Percentiles rank a stretch among this genome's conserved stretches.
Evolutionary conservation across 805 yeast species (phyloP).

Genomic region (Danielia reshetovae): DNA sequence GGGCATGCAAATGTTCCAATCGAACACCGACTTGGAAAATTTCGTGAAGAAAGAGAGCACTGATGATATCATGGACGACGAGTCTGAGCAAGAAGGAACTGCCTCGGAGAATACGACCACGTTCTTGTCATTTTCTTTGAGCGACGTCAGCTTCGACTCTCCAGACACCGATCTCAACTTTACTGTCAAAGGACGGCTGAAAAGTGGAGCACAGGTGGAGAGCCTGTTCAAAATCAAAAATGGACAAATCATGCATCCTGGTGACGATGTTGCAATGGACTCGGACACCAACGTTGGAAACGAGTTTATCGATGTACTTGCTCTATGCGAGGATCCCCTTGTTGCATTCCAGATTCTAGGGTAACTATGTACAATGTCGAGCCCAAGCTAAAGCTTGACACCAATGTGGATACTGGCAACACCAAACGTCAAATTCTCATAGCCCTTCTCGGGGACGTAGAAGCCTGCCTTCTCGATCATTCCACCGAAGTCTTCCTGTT

Average conservation of each 20-base stretch:
- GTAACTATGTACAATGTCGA: constrained; percentile 7
- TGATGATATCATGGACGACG: constrained; percentile 8
- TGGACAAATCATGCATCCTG: constrained; percentile 18
- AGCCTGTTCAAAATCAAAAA: constrained; percentile 26
- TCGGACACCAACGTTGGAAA: constrained; percentile 11
- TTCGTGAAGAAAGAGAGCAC: constrained; percentile 19
- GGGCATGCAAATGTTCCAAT: constrained; percentile 8
- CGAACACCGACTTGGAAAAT: constrained; percentile 20
- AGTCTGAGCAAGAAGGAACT: not conserved
- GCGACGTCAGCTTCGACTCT: constrained; percentile 23
- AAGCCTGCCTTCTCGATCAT: constrained; percentile 97
- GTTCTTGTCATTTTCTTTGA: constrained; percentile 15
- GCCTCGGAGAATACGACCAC: not conserved
- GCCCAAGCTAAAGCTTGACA: constrained; percentile 59
- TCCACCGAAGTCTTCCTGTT: constrained; percentile 81
- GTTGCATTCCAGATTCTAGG: constrained; percentile 18
- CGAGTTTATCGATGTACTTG: constrained; percentile 23
- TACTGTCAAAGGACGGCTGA: constrained; percentile 16
- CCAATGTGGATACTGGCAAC: constrained; percentile 96
- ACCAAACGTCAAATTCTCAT: constrained; percentile 91
- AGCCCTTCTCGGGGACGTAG: constrained; percentile 79
- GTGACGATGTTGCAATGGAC: constrained; percentile 20
- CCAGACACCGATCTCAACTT: constrained; percentile 21
- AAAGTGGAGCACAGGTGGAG: constrained; percentile 9
- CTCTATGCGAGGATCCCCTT: constrained; percentile 30